Conservation (phyloP, 805 yeast genomes). For the Lachancea sp. region DNA sequence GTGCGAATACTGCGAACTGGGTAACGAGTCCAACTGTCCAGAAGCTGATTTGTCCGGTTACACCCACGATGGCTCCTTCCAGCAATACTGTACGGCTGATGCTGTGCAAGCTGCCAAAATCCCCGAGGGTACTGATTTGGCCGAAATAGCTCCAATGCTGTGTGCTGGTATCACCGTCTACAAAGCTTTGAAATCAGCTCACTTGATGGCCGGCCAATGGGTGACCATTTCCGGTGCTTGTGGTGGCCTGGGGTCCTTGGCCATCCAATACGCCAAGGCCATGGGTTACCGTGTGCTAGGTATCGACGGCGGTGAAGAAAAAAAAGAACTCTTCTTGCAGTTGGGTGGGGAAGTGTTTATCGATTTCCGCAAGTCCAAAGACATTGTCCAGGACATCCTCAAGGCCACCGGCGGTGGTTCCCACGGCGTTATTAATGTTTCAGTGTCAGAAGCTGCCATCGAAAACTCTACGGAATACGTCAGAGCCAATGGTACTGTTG, state of each 20-base stretch:
- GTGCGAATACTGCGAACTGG: slow-evolving; percentile 54
- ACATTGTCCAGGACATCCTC: slow-evolving; percentile 48
- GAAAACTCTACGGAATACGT: slow-evolving; percentile 52
- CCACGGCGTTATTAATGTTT: slow-evolving; percentile 69
- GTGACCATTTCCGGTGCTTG: slow-evolving; percentile 74
- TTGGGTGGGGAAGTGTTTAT: slow-evolving; percentile 62
- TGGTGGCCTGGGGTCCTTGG: slow-evolving; percentile 73
- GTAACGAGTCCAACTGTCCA: slow-evolving; percentile 58
- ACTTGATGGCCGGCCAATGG: slow-evolving; percentile 64
- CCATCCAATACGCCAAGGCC: slow-evolving; percentile 67
- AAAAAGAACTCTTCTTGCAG: slow-evolving; percentile 45
- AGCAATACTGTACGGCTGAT: slow-evolving; percentile 83
- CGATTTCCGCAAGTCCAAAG: slow-evolving; percentile 52
- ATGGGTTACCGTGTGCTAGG: slow-evolving; percentile 71
- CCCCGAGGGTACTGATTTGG: slow-evolving; percentile 68
- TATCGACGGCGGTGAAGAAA: slow-evolving; percentile 64
- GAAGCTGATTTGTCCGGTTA: slow-evolving; percentile 74
- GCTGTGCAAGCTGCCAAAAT: slow-evolving; percentile 80
- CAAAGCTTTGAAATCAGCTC: slow-evolving; percentile 81
- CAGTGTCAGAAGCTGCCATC: slow-evolving; percentile 66
- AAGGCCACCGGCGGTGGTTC: slow-evolving; percentile 65
- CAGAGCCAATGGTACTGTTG: slow-evolving; percentile 55
- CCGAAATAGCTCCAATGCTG: slow-evolving; percentile 70
- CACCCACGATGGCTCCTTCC: slow-evolving; percentile 88
- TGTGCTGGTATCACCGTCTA: slow-evolving; percentile 91